These are phyloP conservation scores for Fusarium sp. DNA, from an alignment of 2,329 filamentous ascomycete genomes.

Conservation along the genomic window DNA sequence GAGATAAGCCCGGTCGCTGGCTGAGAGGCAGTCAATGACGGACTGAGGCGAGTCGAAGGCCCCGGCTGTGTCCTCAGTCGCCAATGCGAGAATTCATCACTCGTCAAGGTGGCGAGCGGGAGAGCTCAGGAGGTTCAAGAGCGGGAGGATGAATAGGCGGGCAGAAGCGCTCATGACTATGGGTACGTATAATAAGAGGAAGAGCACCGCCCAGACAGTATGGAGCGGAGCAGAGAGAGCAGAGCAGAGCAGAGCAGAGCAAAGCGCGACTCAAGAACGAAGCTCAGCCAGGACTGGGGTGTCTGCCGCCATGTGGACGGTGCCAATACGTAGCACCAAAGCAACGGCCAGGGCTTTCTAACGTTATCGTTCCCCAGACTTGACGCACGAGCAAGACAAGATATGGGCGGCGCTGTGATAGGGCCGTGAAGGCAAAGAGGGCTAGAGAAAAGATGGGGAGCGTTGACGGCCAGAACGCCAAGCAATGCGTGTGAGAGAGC, in stretches of 20 bases:
- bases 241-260: conserved; percentile 27
- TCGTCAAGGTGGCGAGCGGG: conserved; percentile 48
- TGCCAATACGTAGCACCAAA: conserved; percentile 30
- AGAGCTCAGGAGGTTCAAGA: conserved; percentile 47
- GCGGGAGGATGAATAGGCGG: conserved; percentile 45
- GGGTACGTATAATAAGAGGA: conserved; percentile 43
- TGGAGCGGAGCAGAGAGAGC: conserved; percentile 15
- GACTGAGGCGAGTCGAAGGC: conserved; percentile 53
- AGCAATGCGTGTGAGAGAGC: conserved; percentile 49
- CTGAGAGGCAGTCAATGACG: conserved; percentile 48
- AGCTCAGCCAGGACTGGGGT: conserved; percentile 27
- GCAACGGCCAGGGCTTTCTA: conserved; percentile 42
- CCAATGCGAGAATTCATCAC: conserved; percentile 51
- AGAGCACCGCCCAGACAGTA: conserved; percentile 17
- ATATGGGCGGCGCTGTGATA: conserved; percentile 44
- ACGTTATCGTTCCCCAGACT: conserved; percentile 50
- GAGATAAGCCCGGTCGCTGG: conserved; percentile 47
- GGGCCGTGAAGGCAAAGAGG: conserved; percentile 39
- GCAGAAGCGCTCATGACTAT: conserved; percentile 52
- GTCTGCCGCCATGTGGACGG: conserved; percentile 31
- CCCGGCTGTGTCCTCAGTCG: conserved; percentile 49
- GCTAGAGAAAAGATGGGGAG: conserved; percentile 36
- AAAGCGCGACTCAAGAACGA: conserved; percentile 14
- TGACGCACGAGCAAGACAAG: conserved; percentile 41
- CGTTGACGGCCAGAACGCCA: conserved; percentile 44